A percentile compares a stretch with the other conserved stretches of the same genome.
Evolutionary conservation across 192 early-diverging fungal genomes (phyloP).

Genomic region (Allomyces javanicus): DNA sequence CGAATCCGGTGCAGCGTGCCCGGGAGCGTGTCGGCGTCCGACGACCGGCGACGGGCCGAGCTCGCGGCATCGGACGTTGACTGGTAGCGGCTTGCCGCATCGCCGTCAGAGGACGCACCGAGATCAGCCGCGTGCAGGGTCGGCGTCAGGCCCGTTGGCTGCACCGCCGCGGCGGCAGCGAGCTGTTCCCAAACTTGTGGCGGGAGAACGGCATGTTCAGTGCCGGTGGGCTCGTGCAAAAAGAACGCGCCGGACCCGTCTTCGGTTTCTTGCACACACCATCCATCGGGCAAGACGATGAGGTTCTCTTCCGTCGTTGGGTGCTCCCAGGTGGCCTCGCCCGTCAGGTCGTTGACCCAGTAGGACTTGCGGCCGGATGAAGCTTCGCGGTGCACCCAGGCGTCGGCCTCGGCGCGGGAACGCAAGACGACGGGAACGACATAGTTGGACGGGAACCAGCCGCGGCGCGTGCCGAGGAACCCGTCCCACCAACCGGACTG

Average conservation of each 20-base stretch:
- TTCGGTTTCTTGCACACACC: conserved; percentile 25
- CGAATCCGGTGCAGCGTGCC: too few relatives aligned
- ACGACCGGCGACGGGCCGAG: too few relatives aligned
- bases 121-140: too few relatives aligned
- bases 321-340: conserved; percentile 11
- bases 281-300: conserved; percentile 15
- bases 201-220: conserved; percentile 32
- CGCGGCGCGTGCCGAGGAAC: conserved; percentile 48
- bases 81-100: too few relatives aligned
- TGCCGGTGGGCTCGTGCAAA: conserved; percentile 15
- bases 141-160: conserved; percentile 1
- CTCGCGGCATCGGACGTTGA: too few relatives aligned
- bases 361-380: conserved; percentile 12
- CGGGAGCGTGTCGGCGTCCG: too few relatives aligned
- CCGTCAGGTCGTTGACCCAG: conserved; percentile 16
- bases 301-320: neutral
- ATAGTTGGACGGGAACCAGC: conserved; percentile 84
- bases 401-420: conserved; percentile 20
- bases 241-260: conserved; percentile 29
- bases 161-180: conserved; percentile 15
- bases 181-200: conserved; percentile 15
- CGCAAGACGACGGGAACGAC: conserved; percentile 26
- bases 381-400: conserved; percentile 16
- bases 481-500: conserved; percentile 98
- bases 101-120: too few relatives aligned